phyloP scores from a whole-genome alignment of 1,139 yeast species.

The Geotrichum histeridarum region DNA sequence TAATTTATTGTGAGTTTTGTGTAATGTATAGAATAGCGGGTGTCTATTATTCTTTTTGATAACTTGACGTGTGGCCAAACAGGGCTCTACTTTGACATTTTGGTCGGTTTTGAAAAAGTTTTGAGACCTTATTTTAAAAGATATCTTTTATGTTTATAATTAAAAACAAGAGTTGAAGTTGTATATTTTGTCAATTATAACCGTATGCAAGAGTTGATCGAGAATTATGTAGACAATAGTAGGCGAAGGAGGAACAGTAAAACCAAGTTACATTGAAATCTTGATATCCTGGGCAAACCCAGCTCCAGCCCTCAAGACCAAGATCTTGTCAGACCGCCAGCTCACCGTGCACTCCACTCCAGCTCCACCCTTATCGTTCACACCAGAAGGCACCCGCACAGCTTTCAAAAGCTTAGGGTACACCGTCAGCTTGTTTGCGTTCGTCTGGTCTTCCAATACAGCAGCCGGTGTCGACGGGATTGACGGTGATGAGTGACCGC shows the following conservation, averaged over 20 bases:
- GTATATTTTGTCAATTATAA: background rate
- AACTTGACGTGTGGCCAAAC: no score
- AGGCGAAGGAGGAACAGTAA: background rate
- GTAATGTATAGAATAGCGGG: no score
- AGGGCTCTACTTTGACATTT: no score
- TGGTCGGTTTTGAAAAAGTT: no score
- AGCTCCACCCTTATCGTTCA: background rate
- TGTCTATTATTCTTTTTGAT: no score
- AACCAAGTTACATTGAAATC: background rate
- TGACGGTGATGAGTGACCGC: background rate
- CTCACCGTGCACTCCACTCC: background rate
- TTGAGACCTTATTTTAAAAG: no score
- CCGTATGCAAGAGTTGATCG: background rate
- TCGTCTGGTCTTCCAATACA: conserved; percentile 11
- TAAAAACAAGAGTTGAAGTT: no score
- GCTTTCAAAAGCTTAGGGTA: conserved; percentile 10
- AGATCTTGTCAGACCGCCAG: background rate
- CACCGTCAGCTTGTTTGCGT: conserved; percentile 5
- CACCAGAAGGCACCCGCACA: background rate
- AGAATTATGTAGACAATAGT: background rate
- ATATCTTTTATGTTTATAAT: no score
- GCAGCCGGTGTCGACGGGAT: conserved; percentile 1
- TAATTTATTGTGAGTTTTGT: background rate
- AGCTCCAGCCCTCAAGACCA: background rate
- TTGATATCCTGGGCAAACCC: background rate